Evolutionary conservation across 805 yeast genomes (phyloP).

Genomic region (Ogataea salicorniae): DNA sequence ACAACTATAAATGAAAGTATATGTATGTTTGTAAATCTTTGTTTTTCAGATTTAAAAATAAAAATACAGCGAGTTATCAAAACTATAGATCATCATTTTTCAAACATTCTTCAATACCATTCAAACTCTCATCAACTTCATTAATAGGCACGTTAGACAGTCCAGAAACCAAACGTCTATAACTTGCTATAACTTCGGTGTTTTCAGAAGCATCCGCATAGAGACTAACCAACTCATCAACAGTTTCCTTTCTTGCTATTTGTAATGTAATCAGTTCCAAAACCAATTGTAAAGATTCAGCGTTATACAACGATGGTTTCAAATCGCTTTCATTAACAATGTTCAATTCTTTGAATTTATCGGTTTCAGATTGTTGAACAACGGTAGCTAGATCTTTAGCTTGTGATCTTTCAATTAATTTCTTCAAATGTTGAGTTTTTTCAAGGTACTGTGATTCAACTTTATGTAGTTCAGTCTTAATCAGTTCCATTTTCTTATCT

Average conservation of each 20-base stretch:
- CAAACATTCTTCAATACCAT: slow-evolving; percentile 43
- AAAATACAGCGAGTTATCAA: too few relatives aligned
- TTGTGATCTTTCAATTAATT: slow-evolving; percentile 37
- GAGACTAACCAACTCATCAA: slow-evolving; percentile 37
- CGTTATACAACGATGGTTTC: slow-evolving; percentile 18
- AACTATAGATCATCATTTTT: slow-evolving; percentile 16
- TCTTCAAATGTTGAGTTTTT: slow-evolving; percentile 18
- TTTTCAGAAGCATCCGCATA: slow-evolving; percentile 37
- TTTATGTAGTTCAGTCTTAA: slow-evolving; percentile 12
- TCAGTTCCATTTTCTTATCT: slow-evolving; percentile 6
- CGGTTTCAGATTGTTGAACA: slow-evolving; percentile 35
- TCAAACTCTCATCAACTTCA: slow-evolving; percentile 63
- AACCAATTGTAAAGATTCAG: slow-evolving; percentile 26
- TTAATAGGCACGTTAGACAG: slow-evolving; percentile 63
- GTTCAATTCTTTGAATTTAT: slow-evolving; percentile 13
- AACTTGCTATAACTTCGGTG: slow-evolving; percentile 56
- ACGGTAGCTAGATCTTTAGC: slow-evolving; percentile 40
- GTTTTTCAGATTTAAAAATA: too few relatives aligned
- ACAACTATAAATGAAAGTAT: too few relatives aligned
- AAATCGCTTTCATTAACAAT: slow-evolving; percentile 14
- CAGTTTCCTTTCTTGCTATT: slow-evolving; percentile 47
- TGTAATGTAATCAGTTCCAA: slow-evolving; percentile 50
- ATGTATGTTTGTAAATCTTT: too few relatives aligned
- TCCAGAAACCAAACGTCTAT: slow-evolving; percentile 60
- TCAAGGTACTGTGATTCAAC: slow-evolving; percentile 16